Base-by-base conservation (phyloP, 148 eudicot genomes). In the Chenopodium quinoa region DNA sequence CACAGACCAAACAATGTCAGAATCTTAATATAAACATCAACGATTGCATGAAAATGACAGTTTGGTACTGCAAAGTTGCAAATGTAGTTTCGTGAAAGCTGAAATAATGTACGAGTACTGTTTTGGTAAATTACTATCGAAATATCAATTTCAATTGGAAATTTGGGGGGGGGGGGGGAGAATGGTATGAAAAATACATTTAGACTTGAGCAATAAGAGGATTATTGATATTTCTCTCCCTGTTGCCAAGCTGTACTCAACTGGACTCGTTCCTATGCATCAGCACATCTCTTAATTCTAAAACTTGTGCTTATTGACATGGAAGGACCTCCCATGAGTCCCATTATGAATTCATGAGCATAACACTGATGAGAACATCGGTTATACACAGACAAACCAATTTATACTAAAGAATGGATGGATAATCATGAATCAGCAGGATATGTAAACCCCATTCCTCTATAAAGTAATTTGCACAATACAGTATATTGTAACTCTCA, bases 1-100 rank as follows among this genome's bases (percentile, higher is more conserved):
- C 75, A 84, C 29, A 65, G 31, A 73, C 9, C 10, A 71, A 71
- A 79, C 52, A 31, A 13, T 60, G 73, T 78, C 16, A 60, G 31
- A 62, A 68, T 16, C 31, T 54, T 29, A 16, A 16, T 1, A 22
- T 40, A 27, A 25, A 27, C 34, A 14, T 74, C 2, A 23, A 74
- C 10, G 4, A 50, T 50, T 40, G 29, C 19, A 74, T 52, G 29
- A 14, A n/a, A 4, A 23, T 74, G 22, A 27, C 34, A 74, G 11
- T 50, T 73, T 73, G 60, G 34, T 4, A 4, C 62, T 4, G 75
- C 17, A 40, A 37, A 37, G 0, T 8, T 6, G 74, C 16, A 37
- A 19, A 37, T 6, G 9, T 17, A 14, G 25, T 34, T 40, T 19
- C 1, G 71, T 25, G 16, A 27, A 25, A 27, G 16, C 25, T 8